Evolutionary conservation across 2,329 filamentous ascomycete species (phyloP).

Genomic region (Fusarium acutatum): DNA sequence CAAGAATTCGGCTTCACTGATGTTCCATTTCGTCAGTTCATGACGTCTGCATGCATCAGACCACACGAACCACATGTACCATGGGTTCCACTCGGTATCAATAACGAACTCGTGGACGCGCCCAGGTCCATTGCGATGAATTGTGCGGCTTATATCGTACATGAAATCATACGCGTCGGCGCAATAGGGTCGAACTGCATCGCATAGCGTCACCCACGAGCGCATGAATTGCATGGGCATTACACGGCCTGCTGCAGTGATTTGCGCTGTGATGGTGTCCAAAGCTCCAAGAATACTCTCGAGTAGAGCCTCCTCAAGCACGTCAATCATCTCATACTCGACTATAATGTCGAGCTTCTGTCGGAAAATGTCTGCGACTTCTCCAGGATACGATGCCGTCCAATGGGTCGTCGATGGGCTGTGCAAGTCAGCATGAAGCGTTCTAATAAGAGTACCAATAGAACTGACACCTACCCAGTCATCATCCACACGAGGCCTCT

Average conservation of each 20-base stretch:
- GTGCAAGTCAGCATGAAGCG: background rate
- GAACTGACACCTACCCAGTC: background rate
- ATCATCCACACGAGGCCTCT: background rate
- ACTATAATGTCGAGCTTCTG: conserved; percentile 18
- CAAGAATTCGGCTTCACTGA: background rate
- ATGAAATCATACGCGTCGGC: background rate
- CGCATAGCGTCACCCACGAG: conserved; percentile 1
- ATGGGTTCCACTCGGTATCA: background rate
- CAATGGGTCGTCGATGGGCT: background rate
- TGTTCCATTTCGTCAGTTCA: background rate
- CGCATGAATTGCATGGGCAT: background rate
- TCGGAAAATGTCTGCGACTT: conserved; percentile 8
- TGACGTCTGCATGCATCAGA: background rate
- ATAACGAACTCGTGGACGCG: conserved; percentile 10
- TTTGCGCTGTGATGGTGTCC: background rate
- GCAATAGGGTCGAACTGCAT: background rate
- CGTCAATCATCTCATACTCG: conserved; percentile 3
- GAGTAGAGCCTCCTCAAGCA: background rate
- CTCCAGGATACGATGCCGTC: background rate
- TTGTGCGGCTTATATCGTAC: background rate
- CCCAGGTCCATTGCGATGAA: background rate
- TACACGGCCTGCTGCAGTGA: background rate
- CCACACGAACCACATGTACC: background rate
- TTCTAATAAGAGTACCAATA: background rate
- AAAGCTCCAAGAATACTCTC: background rate